Base-by-base conservation (phyloP, 768 basidiomycete species). In the Heimioporus sp. region DNA sequence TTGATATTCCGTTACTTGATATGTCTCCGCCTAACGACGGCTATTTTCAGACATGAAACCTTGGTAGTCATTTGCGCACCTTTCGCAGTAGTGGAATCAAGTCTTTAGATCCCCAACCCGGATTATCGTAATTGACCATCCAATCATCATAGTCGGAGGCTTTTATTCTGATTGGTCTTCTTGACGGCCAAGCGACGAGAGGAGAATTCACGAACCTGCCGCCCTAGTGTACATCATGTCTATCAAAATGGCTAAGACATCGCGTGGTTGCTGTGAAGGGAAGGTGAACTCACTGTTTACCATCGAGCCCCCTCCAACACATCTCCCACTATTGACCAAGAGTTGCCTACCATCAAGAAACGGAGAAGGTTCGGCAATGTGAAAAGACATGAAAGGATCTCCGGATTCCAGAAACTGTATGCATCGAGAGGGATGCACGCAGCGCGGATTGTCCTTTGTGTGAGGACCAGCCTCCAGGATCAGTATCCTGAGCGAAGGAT, bases 221-320 rank as follows among this genome's bases (percentile, higher is more conserved):
- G 81, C 76, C 24, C 85, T 76, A 1, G 76, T 80, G 60, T 84
- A 85, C 75, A 83, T 78, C 59, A 73, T 69, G 51, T 66, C 73
- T 67, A 37, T 43, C 57, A 48, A 30, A 30, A 35, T 32, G 24
- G 49, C 38, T 20, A 17, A 31, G 35, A 4, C 7, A 32, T 34
- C 5, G 8, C 2, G n/a, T 12, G 7, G 54, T n/a, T 6, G 17
- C 28, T 46, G 13, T 52, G 24, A 6, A 31, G 24, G 48, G 51
- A 57, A 12, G 36, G 34, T 32, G 4, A 11, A 55, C 75, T 32
- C 44, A 81, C 82, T 81, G 55, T 85, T 85, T 19, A 85, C 73
- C 51, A 32, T 50, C 4, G 61, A 62, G 39, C 83, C 59, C 19
- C 67, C 67, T 2, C 67, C 67, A 30, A 68, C 54, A 34, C 67